Evolutionary conservation across 2,329 filamentous ascomycete species (phyloP).

Genomic region (Clonostachys chloroleuca): DNA sequence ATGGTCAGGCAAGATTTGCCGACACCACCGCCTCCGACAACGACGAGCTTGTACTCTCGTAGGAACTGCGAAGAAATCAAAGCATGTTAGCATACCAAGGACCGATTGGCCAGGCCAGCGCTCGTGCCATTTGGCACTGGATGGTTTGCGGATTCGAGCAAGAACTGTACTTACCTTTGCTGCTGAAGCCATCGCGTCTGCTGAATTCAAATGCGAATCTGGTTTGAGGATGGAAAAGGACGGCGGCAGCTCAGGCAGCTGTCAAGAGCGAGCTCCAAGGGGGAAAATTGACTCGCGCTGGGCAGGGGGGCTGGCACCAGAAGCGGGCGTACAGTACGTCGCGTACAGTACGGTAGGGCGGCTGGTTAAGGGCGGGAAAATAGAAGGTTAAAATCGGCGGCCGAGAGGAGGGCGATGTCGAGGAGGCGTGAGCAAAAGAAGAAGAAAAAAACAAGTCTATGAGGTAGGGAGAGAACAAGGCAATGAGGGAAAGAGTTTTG

Average conservation of each 20-base stretch:
- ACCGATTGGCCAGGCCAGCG: background rate
- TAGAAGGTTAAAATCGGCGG: too few relatives aligned
- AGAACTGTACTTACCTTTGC: slow-evolving; percentile 20
- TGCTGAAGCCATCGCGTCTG: slow-evolving; percentile 17
- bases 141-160: too few relatives aligned
- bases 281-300: slow-evolving; percentile 8
- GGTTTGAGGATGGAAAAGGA: slow-evolving; percentile 1
- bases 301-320: too few relatives aligned
- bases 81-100: background rate
- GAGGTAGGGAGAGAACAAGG: too few relatives aligned
- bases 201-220: slow-evolving; percentile 3
- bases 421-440: too few relatives aligned
- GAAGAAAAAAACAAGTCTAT: too few relatives aligned
- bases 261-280: slow-evolving; percentile 1
- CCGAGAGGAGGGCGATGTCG: too few relatives aligned
- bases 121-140: background rate
- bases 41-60: slow-evolving; percentile 92
- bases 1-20: slow-evolving; percentile 99
- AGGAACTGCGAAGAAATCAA: slow-evolving; percentile 55
- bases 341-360: too few relatives aligned
- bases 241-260: slow-evolving; percentile 2
- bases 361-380: too few relatives aligned
- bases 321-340: too few relatives aligned
- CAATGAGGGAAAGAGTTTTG: too few relatives aligned
- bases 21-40: slow-evolving; percentile 95